Evolutionary conservation across 305 asterid species (phyloP).

Genomic region (Ilex paraguariensis): DNA sequence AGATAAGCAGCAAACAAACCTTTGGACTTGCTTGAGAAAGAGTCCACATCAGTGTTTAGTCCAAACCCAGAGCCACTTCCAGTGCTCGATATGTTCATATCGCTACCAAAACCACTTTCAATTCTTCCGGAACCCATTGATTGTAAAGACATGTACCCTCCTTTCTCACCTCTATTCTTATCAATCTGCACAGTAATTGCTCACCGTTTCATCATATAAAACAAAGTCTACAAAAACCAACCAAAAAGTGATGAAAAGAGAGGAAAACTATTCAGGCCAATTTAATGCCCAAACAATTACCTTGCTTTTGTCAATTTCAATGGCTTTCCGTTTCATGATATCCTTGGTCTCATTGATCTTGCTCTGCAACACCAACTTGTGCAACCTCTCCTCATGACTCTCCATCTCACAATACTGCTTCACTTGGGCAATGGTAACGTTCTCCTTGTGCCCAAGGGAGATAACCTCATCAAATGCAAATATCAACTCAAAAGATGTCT

Average conservation of each 20-base stretch:
- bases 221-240: background rate
- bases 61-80: constrained; percentile 56
- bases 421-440: constrained; percentile 80
- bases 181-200: constrained; percentile 40
- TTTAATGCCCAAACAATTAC: constrained; percentile 27
- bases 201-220: background rate
- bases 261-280: background rate
- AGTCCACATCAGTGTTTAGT: constrained; percentile 53
- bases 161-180: constrained; percentile 53
- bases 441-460: constrained; percentile 86
- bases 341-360: constrained; percentile 85
- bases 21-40: constrained; percentile 57
- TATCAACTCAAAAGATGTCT: constrained; percentile 69
- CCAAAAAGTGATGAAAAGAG: constrained; percentile 5
- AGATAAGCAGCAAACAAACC: constrained; percentile 33
- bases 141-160: constrained; percentile 48
- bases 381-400: constrained; percentile 84
- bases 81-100: constrained; percentile 35
- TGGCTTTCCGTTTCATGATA: constrained; percentile 82
- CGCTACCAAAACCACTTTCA: constrained; percentile 50
- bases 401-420: constrained; percentile 95
- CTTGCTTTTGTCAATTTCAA: constrained; percentile 86
- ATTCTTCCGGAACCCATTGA: constrained; percentile 53
- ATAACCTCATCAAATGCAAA: constrained; percentile 90
- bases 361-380: constrained; percentile 72